Evolutionary conservation across 2,329 filamentous ascomycete species (phyloP).

Genomic region (Ophiostoma quercus): DNA sequence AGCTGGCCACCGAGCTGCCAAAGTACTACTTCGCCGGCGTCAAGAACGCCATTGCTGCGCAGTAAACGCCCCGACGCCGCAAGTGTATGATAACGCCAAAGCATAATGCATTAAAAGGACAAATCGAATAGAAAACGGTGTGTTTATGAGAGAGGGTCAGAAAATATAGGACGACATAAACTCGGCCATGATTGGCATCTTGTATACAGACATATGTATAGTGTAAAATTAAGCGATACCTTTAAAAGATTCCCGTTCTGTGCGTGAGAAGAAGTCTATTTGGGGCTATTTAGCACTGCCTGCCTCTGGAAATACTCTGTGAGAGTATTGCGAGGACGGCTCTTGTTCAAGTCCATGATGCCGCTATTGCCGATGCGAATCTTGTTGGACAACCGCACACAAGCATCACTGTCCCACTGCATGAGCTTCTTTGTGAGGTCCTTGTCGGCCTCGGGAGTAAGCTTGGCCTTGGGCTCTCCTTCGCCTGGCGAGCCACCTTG

Average conservation of each 20-base stretch:
- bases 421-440: slow-evolving; percentile 19
- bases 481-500: background rate
- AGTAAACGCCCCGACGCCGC: slow-evolving; percentile 41
- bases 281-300: background rate
- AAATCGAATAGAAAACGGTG: background rate
- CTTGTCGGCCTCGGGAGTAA: background rate
- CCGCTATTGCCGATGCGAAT: slow-evolving; percentile 27
- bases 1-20: slow-evolving; percentile 65
- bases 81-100: slow-evolving; percentile 4
- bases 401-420: slow-evolving; percentile 27
- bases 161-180: slow-evolving; percentile 10
- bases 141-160: background rate
- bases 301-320: background rate
- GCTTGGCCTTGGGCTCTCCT: background rate
- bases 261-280: background rate
- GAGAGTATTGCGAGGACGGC: background rate
- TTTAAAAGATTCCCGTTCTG: background rate
- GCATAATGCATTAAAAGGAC: background rate
- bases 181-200: background rate
- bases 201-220: slow-evolving; percentile 23
- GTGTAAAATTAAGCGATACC: slow-evolving; percentile 24
- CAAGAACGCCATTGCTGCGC: slow-evolving; percentile 75
- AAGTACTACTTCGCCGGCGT: slow-evolving; percentile 67
- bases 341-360: slow-evolving; percentile 17
- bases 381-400: slow-evolving; percentile 30